Evolutionary conservation across 768 basidiomycete species (phyloP), one percentile per base, ranked within the genome.

Genomic region (Boletus barrowsii): DNA sequence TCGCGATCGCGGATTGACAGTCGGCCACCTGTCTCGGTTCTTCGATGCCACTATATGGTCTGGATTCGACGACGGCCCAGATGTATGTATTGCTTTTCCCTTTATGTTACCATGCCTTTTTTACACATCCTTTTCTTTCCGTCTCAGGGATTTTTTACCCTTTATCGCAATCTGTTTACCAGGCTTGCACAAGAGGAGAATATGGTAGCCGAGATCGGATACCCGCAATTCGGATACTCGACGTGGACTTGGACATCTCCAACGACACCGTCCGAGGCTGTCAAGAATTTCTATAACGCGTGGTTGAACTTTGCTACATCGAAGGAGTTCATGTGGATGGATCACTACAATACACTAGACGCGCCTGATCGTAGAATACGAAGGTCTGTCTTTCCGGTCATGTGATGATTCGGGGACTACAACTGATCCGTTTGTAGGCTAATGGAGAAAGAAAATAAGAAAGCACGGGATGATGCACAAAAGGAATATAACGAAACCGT

Each of bases 401-500:
- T 43, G 18, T 37, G 37, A 29, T 24, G 17, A 17, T 35, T 18
- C 9, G 10, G 33, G 33, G 26, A 3, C 11, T 22, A 45, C n/a
- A 29, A 14, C 41, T 51, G 29, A 62, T 42, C 18, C 41, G 8
- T 35, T 14, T 30, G 14, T 33, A 92, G 91, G 62, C 65, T 93
- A 43, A 94, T 98, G 89, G 97, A 98, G 67, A 91, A 86, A 62
- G 97, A 98, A 60, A 98, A 99, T 71, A 92, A 90, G 71, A 94
- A 94, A 66, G 83, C 84, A 3, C 80, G 94, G 14, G 93, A 97
- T 29, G 88, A 93, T 37, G 88, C 88, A 7, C 81, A 88, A 37
- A 82, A 83, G 65, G 95, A 98, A 56, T 98, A 96, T 71, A 98
- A 93, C 64, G 95, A 98, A 39, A 87, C 87, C 5, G 79, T 99